Evolutionary conservation across 2,329 filamentous ascomycete species (phyloP), one percentile per base, ranked within the genome.

Genomic region (Aspergillus sp.): DNA sequence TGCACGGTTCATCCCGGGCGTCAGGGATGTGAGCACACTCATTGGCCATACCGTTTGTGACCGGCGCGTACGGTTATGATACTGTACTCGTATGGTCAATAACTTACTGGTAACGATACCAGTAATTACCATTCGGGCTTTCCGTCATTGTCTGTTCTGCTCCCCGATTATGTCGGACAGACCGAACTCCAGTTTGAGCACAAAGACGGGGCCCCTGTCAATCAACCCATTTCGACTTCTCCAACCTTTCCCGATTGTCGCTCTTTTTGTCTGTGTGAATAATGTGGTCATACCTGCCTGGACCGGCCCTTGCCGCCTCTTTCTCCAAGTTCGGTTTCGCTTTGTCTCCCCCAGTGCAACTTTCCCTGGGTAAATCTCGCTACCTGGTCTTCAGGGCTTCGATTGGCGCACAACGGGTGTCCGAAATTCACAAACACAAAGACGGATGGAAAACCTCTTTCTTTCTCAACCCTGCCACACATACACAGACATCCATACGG

Each of bases 281-380:
- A 50, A 39, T 22, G 37, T 10, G 37, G 37, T 22, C 10, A 39
- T 22, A 20, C 37, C 19, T 20, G 48, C 46, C 51, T 55, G 64
- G 62, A 56, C 62, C 63, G 64, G 63, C 56, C 64, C 64, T 66
- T 65, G 65, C 64, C 63, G 64, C 66, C 53, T 63, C 62, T 63
- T 54, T 58, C 49, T 54, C 56, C 54, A 54, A 47, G 49, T 53
- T 55, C 47, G 41, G 41, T 41, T 49, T 27, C 25, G 33, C 47
- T 35, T 22, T 32, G 13, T 37, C 6, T 17, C 15, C 15, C 37
- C n/a, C n/a, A 9, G 37, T 10, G 15, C n/a, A 39, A 39, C 37
- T 39, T 15, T 39, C 15, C 37, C 37, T 39, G 37, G 19, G 23
- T 9, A 15, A 15, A 43, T 25, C 25, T 43, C 20, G 23, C 13